Conservation (phyloP, 1,284 basidiomycete genomes). For the Porogramme epimiltina region DNA sequence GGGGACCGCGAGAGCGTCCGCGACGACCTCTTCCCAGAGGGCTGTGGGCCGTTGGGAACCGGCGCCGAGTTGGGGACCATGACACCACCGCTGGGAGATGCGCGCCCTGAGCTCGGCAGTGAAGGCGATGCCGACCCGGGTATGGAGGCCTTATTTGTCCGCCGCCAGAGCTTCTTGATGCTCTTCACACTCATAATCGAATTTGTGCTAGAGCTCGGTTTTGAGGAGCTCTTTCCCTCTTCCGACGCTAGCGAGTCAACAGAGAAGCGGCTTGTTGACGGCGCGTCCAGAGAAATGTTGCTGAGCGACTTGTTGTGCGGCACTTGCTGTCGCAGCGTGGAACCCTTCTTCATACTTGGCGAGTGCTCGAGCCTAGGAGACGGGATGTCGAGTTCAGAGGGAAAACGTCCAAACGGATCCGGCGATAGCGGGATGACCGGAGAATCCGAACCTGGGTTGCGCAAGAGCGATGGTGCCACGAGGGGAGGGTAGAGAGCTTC, state of each 20-base stretch:
- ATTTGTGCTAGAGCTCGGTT: conserved; percentile 3
- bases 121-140: conserved; percentile 25
- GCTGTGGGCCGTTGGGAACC: conserved; percentile 27
- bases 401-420: conserved; percentile 74
- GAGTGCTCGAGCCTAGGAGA: conserved; percentile 19
- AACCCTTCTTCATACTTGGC: conserved; percentile 4
- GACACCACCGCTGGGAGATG: conserved; percentile 34
- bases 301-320: conserved; percentile 21
- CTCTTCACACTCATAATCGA: conserved; percentile 66
- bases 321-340: conserved; percentile 12
- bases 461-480: conserved; percentile 32
- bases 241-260: conserved; percentile 62
- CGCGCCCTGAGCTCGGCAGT: conserved; percentile 27
- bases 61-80: conserved; percentile 32
- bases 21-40: conserved; percentile 7
- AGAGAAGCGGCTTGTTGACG: conserved; percentile 73
- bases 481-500: conserved; percentile 44
- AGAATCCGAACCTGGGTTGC: conserved; percentile 31
- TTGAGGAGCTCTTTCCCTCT: conserved; percentile 24
- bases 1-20: conserved; percentile 23
- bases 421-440: conserved; percentile 73
- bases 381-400: conserved; percentile 47
- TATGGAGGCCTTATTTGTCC: conserved; percentile 52
- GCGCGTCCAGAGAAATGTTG: conserved; percentile 26
- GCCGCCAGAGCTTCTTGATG: conserved; percentile 75